Conservation (phyloP, 2,329 filamentous ascomycete species). For the Curvularia lunata region DNA sequence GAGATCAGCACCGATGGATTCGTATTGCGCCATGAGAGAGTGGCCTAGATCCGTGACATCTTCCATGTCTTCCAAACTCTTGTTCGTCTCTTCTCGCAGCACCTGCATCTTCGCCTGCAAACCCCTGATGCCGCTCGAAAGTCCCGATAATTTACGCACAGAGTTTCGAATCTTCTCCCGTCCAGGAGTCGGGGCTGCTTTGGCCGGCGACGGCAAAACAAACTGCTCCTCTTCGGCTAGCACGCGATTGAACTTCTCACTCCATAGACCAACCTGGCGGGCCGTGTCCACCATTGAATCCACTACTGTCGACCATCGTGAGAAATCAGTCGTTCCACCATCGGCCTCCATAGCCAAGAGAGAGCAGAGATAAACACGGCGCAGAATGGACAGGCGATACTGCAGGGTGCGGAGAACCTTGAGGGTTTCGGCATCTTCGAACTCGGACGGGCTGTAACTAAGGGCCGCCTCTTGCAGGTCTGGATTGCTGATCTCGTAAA, state of each 20-base stretch:
- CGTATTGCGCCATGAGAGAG: conserved; percentile 85
- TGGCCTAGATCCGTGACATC: conserved; percentile 75
- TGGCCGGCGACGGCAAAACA: conserved; percentile 61
- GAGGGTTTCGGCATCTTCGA: conserved; percentile 77
- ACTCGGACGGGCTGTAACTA: conserved; percentile 68
- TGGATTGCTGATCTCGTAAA: conserved; percentile 58
- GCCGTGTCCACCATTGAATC: conserved; percentile 75
- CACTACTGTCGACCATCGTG: conserved; percentile 78
- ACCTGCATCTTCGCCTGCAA: conserved; percentile 95
- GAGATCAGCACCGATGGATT: conserved; percentile 89
- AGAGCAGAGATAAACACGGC: conserved; percentile 88
- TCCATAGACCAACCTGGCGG: conserved; percentile 65
- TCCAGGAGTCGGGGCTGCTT: conserved; percentile 69
- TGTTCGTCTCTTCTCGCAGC: conserved; percentile 85
- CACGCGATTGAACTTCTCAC: conserved; percentile 70
- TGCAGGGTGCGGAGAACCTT: conserved; percentile 72
- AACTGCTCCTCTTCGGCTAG: conserved; percentile 77
- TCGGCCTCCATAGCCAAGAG: conserved; percentile 84
- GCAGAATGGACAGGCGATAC: conserved; percentile 77
- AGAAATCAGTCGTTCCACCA: conserved; percentile 76
- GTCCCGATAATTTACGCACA: conserved; percentile 82
- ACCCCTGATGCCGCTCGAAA: conserved; percentile 88
- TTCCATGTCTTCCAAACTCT: conserved; percentile 73
- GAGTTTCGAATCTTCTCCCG: conserved; percentile 86
- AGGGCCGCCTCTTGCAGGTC: conserved; percentile 54